Base-by-base conservation (phyloP, 768 basidiomycete genomes). In the Antrodiella citrinella region DNA sequence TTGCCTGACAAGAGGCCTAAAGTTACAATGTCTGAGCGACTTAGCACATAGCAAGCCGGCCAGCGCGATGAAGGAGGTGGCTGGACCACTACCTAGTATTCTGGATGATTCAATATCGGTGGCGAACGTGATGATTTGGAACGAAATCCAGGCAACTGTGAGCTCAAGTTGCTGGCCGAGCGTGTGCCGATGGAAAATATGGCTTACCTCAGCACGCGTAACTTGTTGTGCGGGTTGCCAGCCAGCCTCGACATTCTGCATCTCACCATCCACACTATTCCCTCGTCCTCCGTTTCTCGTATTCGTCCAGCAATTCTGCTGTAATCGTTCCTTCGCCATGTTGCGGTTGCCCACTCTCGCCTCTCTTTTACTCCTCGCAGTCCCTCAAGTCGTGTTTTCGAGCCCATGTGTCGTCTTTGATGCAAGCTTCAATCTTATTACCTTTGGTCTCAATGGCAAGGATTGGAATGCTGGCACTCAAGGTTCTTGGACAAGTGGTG, bases 391-490 rank as follows among this genome's bases (percentile, higher is more conserved):
- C 35, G 69, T 72, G 51, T 63, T 58, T 26, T 68, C 73, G 2
- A 66, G 68, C 15, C 73, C 82, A 3, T 95, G 92, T 62, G 72
- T 91, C 35, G 77, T 84, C 19, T 93, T 94, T 62, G 92, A 95
- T 61, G 60, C 72, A 40, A 70, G 67, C 58, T 92, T 84, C 81
- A 91, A 94, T 65, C 76, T 97, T 47, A 80, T 90, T 47, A 88
- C 84, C 19, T 90, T 97, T 63, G 89, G 87, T 49, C 78, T 90
- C 53, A 78, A 83, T 50, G 84, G 81, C 51, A 84, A 87, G 60
- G 93, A 96, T 66, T 93, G 86, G 71, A 81, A 78, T 57, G 82
- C 87, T 45, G 89, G 91, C 11, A 69, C 78, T 3, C 79, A 82
- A 59, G 72, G 75, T 57, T 72, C 76, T 3, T 96, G 91, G 91